Conservation (phyloP, 495 filamentous ascomycete genomes). For the Penicillium silybi region DNA sequence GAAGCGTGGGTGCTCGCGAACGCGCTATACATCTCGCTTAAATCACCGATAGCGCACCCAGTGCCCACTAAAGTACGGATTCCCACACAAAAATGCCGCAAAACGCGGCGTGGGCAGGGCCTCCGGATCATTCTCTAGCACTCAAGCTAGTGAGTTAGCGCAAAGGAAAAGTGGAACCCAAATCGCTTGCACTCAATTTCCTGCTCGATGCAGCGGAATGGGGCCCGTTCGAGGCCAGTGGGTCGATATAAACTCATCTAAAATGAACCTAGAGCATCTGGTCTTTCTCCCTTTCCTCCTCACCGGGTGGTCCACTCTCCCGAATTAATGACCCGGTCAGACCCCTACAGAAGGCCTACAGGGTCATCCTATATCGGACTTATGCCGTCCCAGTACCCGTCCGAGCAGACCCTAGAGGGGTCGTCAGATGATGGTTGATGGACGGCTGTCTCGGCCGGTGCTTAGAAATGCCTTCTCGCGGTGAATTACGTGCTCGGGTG, state of each 20-base stretch:
- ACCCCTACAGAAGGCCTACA: slow-evolving; percentile 7
- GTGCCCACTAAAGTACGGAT: neutral
- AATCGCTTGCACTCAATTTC: slow-evolving; percentile 34
- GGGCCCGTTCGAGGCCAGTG: slow-evolving; percentile 1
- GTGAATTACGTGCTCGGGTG: slow-evolving; percentile 14
- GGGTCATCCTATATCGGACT: slow-evolving; percentile 9
- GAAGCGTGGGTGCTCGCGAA: neutral
- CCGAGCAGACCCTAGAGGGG: neutral
- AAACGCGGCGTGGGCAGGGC: neutral
- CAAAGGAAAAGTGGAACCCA: slow-evolving; percentile 3
- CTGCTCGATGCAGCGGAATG: neutral
- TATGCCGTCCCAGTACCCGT: neutral
- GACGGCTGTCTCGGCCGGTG: neutral
- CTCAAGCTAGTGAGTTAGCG: slow-evolving; percentile 23
- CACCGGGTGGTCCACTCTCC: neutral
- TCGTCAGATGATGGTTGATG: neutral
- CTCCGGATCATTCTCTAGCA: slow-evolving; percentile 38
- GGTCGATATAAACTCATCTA: slow-evolving; percentile 11
- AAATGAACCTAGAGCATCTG: slow-evolving; percentile 5
- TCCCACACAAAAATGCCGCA: neutral
- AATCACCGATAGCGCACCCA: neutral
- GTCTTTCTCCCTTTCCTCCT: neutral
- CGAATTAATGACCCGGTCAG: neutral
- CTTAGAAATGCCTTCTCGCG: slow-evolving; percentile 16
- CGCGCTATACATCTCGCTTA: neutral